Percentiles rank a stretch among this genome's conserved stretches.
These are phyloP conservation scores for Cladosporium cucumerinum DNA, from an alignment of 2,329 filamentous ascomycete species.

Conservation along the genomic window DNA sequence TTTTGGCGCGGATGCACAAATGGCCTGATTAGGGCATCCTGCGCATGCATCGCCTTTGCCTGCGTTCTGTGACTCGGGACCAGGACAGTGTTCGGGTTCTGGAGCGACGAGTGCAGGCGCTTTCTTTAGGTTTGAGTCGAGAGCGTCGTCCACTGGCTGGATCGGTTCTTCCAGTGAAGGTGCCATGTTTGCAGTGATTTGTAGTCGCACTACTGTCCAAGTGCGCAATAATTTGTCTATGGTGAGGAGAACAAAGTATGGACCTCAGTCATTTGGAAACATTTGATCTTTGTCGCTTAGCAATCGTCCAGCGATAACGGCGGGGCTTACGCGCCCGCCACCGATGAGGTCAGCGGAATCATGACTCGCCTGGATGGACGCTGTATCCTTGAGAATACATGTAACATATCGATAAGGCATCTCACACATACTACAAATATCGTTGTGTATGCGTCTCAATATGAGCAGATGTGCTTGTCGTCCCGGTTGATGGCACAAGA, in stretches of 20 bases:
- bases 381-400: too few species aligned
- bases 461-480: not conserved
- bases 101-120: conserved; percentile 86
- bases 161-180: conserved; percentile 73
- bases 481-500: conserved; percentile 7
- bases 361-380: not conserved
- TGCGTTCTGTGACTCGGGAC: conserved; percentile 71
- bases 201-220: not conserved
- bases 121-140: conserved; percentile 70
- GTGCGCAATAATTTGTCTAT: not conserved
- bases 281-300: conserved; percentile 5
- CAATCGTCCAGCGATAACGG: conserved; percentile 14
- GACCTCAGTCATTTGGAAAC: not conserved
- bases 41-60: conserved; percentile 76
- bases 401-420: not conserved
- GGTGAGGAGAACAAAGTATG: too few species aligned
- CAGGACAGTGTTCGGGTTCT: conserved; percentile 92
- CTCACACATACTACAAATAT: not conserved
- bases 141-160: conserved; percentile 53
- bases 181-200: conserved; percentile 59
- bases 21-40: conserved; percentile 91
- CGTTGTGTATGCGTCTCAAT: not conserved
- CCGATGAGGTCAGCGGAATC: conserved; percentile 1
- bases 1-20: conserved; percentile 91
- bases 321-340: conserved; percentile 10